Evolutionary conservation across 208 protist genomes (phyloP), one percentile per base, ranked within the genome.

Genomic region (Wallacemonas sp.): DNA sequence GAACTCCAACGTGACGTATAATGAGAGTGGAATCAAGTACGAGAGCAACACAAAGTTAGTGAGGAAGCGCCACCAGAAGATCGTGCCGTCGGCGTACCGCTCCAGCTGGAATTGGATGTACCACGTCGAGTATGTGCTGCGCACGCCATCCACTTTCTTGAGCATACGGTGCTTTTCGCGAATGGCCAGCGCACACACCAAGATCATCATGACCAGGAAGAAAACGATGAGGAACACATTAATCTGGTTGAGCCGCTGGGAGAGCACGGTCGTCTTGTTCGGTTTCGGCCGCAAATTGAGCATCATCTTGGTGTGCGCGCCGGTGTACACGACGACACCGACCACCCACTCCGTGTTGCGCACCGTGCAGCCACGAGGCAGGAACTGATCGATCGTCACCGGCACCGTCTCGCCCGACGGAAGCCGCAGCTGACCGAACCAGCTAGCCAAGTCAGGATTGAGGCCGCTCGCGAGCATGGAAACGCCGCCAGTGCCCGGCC

Each of bases 321-420:
- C 91, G 0, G 91, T 93, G 73, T 97, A 98, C 9, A 97, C 57
- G 1, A 92, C 87, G 0, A 81, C 68, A 9, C 72, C 85, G 8
- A 97, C 71, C 0, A 95, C 81, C 79, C 89, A 97, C 50, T 93
- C 75, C 27, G 95, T 98, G 71, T 97, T 97, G 32, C 89, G 80
- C 10, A 98, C 64, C 0, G 89, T 65, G 62, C 84, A 93, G 9
- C 93, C 92, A 22, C 92, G 81, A 0, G 94, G 87, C 3, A 97
- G 29, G 41, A 97, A 83, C 62, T 98, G 85, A 15, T 93, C 91
- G 48, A 94, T 83, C 34, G 74, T 83, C 19, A 95, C 63, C 9
- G 85, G 58, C 39, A 92, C 66, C 26, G 73, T 66, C 60, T 79
- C 66, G 1, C 77, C 81, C 26, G 73, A 37, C n/a, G 70, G 69